Percentiles rank a stretch among this genome's conserved stretches.
Conservation (phyloP, 1,284 basidiomycete species). For the Ganoderma boninense region DNA sequence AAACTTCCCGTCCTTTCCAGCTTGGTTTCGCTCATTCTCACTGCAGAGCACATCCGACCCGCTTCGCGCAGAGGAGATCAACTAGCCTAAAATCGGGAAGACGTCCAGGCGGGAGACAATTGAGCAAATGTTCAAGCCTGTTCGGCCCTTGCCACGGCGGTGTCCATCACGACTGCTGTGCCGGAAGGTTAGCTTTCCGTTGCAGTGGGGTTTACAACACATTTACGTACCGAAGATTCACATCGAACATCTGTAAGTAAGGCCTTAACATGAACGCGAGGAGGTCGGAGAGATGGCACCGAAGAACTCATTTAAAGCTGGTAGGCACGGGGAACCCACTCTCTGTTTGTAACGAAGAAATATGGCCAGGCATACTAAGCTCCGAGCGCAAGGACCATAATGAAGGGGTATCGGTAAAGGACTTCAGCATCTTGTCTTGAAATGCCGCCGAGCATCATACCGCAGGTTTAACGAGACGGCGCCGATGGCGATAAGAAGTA, state of each 20-base stretch:
- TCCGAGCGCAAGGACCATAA: background rate
- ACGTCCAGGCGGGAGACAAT: background rate
- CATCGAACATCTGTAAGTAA: background rate
- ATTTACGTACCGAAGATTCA: background rate
- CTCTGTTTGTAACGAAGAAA: too few relatives aligned
- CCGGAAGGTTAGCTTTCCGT: background rate
- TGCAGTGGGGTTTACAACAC: background rate
- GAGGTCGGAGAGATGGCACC: too few relatives aligned
- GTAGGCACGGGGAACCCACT: too few relatives aligned
- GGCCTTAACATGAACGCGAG: too few relatives aligned
- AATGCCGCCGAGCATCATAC: background rate
- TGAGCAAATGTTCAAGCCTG: background rate
- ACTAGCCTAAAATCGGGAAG: background rate
- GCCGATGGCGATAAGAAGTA: too few relatives aligned
- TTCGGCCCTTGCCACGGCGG: too few relatives aligned
- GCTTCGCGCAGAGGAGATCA: background rate
- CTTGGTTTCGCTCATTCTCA: background rate
- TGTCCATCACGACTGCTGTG: background rate
- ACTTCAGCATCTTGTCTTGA: background rate
- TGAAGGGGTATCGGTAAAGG: too few relatives aligned
- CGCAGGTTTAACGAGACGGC: too few relatives aligned
- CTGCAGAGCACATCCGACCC: background rate
- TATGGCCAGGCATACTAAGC: too few relatives aligned
- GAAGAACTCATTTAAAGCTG: too few relatives aligned
- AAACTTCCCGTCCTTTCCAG: background rate